Base-by-base conservation (phyloP, 192 early-diverging fungal genomes). In the Umbelopsis isabellina region DNA sequence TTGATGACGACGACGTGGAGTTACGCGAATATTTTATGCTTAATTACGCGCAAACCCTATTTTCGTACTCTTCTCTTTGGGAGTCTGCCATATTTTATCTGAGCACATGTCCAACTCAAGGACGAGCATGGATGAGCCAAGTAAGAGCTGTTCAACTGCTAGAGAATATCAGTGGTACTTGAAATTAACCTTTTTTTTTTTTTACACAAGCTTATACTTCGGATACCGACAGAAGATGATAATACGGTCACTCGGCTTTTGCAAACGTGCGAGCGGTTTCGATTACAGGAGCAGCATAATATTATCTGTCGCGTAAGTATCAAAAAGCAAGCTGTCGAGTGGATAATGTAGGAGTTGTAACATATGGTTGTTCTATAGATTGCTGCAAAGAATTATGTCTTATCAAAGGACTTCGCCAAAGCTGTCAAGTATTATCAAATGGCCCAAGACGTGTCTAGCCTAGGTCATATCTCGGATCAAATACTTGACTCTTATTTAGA, bases 21-120 rank as follows among this genome's bases (percentile, higher is more conserved):
- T 76, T 83, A 20, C 76, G 87, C 16, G 88, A 85, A 35, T 71
- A 76, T 18, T 85, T 83, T 47, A 75, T 76, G 37, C 70, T 58
- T 10, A 72, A 64, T 72, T 73, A 77, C 23, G 74, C 75, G 20
- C 72, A 76, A 45, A 75, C 73, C 53, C 53, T 80, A 6, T 76
- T 80, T 65, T 75, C 76, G 7, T 45, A 71, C 16, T 35, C 70
- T 20, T 64, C 53, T 45, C 68, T 83, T 12, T 83, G 75, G 76
- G 82, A 74, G 35, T 13, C 27, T 33, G 55, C 55, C 9, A 35
- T 61, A 13, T 61, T 61, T 2, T 66, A 91, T 87, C 44, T 61
- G 4, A 61, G 30, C 15, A 61, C 67, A 33, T 52, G 67, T 22
- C 48, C 67, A 9, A 68, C 30, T 3, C 67, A 49, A 35, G 46